Conservation (phyloP, 1,284 basidiomycete species). For the Irpex sp. region DNA sequence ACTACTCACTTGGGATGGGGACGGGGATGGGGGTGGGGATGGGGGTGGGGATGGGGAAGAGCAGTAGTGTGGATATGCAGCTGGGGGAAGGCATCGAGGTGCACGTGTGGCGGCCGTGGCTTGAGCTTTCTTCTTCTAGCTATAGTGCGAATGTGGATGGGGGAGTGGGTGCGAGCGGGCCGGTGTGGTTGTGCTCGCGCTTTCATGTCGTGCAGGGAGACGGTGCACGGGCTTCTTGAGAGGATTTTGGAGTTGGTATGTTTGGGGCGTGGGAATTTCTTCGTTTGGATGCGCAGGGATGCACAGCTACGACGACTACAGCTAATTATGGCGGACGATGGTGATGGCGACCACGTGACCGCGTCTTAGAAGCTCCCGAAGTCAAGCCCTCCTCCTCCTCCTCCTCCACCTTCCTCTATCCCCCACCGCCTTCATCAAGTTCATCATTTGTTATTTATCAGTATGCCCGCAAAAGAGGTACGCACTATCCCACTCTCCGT, state of each 20-base stretch:
- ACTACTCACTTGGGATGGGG: constrained; percentile 7
- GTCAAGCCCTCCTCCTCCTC: too few species aligned
- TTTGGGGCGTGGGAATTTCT: too few species aligned
- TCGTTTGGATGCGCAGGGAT: background rate
- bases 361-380: background rate
- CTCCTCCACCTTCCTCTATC: too few species aligned
- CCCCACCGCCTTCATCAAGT: background rate
- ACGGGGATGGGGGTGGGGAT: constrained; percentile 11
- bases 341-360: background rate
- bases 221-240: background rate
- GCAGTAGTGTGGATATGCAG: constrained; percentile 11
- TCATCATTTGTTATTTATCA: too few species aligned
- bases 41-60: constrained; percentile 7
- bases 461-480: too few species aligned
- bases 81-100: constrained; percentile 18
- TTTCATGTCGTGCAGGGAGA: background rate
- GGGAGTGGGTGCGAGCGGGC: background rate
- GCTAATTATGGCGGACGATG: too few species aligned
- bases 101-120: constrained; percentile 23
- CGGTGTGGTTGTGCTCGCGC: constrained; percentile 5
- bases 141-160: too few species aligned
- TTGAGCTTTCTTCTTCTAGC: background rate
- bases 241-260: too few species aligned
- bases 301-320: background rate
- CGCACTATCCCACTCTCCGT: too few species aligned